Evolutionary conservation across 371 early-diverging fungal genomes (phyloP).

Genomic region (Mucor circinelloides): DNA sequence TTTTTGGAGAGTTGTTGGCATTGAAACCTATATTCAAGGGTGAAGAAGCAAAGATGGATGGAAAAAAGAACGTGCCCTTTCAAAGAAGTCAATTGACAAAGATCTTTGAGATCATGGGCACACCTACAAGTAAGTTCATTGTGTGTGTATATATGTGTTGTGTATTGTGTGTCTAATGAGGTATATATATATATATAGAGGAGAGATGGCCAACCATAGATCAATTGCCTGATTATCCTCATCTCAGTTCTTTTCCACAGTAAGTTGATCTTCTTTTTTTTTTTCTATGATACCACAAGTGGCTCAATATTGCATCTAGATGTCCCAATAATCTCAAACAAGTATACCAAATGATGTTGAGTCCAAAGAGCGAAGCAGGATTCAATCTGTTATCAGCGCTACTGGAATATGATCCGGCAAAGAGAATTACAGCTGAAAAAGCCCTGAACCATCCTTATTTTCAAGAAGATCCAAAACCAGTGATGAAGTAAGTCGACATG

Average conservation of each 20-base stretch:
- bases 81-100: constrained; percentile 87
- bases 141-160: background rate
- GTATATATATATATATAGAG: constrained; percentile 59
- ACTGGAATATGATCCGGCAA: constrained; percentile 92
- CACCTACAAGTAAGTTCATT: constrained; percentile 75
- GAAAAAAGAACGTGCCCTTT: constrained; percentile 86
- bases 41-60: constrained; percentile 92
- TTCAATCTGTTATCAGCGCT: constrained; percentile 78
- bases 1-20: constrained; percentile 91
- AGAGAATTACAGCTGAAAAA: constrained; percentile 86
- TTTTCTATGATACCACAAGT: background rate
- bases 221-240: constrained; percentile 71
- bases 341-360: constrained; percentile 47
- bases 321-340: constrained; percentile 48
- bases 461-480: constrained; percentile 84
- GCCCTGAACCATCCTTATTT: constrained; percentile 93
- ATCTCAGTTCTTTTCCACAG: constrained; percentile 60
- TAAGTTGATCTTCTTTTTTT: constrained; percentile 24
- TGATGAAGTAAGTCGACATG: constrained; percentile 61
- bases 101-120: constrained; percentile 90
- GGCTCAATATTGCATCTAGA: constrained; percentile 25
- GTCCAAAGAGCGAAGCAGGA: constrained; percentile 63
- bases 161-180: background rate
- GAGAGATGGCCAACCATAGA: constrained; percentile 80
- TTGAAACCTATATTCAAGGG: constrained; percentile 93